Conservation (phyloP, 805 yeast genomes). For the Teunomyces pallodes region DNA sequence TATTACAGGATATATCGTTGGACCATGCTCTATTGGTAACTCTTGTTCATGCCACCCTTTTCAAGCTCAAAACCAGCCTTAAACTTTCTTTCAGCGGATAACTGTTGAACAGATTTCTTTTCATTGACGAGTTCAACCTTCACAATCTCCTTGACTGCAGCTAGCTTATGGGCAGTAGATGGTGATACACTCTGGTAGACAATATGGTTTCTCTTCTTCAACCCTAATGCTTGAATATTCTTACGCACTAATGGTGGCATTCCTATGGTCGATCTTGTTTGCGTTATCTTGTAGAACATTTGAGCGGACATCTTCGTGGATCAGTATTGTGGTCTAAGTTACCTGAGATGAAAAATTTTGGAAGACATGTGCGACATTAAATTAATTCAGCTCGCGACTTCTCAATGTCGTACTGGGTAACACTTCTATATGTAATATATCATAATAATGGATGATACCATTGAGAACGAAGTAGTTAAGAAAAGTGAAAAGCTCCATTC, state of each 20-base stretch:
- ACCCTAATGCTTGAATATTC: conserved; percentile 71
- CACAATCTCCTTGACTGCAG: conserved; percentile 81
- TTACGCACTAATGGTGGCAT: conserved; percentile 66
- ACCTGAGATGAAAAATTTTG: background rate
- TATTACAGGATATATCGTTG: background rate
- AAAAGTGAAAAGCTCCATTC: conserved; percentile 15
- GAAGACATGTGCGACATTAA: background rate
- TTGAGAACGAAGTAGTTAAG: conserved; percentile 10
- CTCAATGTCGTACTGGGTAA: background rate
- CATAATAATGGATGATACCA: conserved; percentile 6
- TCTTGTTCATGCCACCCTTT: conserved; percentile 6
- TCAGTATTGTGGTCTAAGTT: background rate
- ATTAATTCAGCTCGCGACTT: background rate
- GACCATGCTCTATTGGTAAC: conserved; percentile 1
- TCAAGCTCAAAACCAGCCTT: conserved; percentile 55
- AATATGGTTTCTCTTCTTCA: conserved; percentile 68
- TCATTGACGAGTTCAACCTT: conserved; percentile 70
- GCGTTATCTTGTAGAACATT: conserved; percentile 57
- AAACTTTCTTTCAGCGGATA: conserved; percentile 55
- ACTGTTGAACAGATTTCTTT: conserved; percentile 48
- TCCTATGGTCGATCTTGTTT: conserved; percentile 81
- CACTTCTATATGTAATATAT: background rate
- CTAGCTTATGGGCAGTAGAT: conserved; percentile 79
- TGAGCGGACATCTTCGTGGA: conserved; percentile 10
- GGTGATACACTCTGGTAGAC: conserved; percentile 74